Conservation (phyloP, 148 eudicot genomes). For the Persicaria maculosa region DNA sequence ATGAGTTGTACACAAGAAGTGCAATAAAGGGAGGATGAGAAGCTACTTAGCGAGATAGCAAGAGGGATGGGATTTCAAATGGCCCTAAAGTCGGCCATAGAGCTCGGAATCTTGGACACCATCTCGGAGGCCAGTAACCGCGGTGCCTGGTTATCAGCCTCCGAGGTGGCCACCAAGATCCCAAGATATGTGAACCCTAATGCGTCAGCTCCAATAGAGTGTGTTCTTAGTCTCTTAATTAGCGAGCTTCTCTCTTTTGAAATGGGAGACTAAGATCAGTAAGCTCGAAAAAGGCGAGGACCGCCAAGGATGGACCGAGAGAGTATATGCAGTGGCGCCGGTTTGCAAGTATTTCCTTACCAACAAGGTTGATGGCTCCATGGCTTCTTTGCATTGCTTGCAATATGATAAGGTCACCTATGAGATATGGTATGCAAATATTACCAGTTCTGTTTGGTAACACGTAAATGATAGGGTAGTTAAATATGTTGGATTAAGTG, state of each 20-base stretch:
- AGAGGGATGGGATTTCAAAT: constrained; percentile 5
- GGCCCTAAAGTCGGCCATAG: constrained; percentile 15
- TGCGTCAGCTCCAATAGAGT: constrained; percentile 13
- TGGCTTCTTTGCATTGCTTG: constrained; percentile 9
- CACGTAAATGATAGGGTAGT: too few relatives aligned
- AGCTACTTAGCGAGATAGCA: not conserved
- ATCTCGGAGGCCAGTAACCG: constrained; percentile 11
- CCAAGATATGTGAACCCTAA: constrained; percentile 19
- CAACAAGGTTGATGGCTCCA: constrained; percentile 16
- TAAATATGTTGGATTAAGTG: too few relatives aligned
- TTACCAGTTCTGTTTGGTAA: not conserved
- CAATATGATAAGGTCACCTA: constrained; percentile 5
- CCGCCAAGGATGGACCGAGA: not conserved
- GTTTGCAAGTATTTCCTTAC: constrained; percentile 19
- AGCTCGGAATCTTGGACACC: constrained; percentile 23
- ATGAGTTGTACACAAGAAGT: too few relatives aligned
- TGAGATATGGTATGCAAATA: constrained; percentile 12
- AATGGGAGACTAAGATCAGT: constrained; percentile 7
- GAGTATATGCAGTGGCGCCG: constrained; percentile 19
- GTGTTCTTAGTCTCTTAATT: constrained; percentile 23
- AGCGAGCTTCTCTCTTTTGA: constrained; percentile 17
- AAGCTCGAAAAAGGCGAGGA: not conserved
- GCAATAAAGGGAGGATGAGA: not conserved
- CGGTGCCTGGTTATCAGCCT: constrained; percentile 5
- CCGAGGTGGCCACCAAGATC: constrained; percentile 18